These are phyloP conservation scores for Bipolaris gigantea DNA, from an alignment of 2,329 filamentous ascomycete species.

Conservation along the genomic window DNA sequence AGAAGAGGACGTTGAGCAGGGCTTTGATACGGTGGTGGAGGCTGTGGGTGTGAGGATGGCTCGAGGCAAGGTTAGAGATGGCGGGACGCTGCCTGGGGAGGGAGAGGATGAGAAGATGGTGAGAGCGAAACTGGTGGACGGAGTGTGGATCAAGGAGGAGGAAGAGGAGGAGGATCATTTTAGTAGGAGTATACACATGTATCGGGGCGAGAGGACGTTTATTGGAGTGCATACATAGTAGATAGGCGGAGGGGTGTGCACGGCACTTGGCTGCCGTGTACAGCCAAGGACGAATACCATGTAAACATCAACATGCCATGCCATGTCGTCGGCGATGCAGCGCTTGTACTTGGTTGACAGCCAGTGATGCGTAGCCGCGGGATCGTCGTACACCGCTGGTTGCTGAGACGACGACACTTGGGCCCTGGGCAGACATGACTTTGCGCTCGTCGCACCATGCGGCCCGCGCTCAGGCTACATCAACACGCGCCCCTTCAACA, in stretches of 20 bases:
- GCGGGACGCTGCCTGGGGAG: constrained; percentile 45
- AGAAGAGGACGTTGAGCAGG: constrained; percentile 68
- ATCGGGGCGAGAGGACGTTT: constrained; percentile 38
- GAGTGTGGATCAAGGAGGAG: constrained; percentile 46
- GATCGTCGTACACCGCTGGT: constrained; percentile 10
- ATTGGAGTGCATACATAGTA: constrained; percentile 37
- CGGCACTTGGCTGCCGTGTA: background rate
- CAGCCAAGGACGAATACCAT: background rate
- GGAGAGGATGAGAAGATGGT: constrained; percentile 47
- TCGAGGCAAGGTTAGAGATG: constrained; percentile 33
- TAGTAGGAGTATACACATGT: constrained; percentile 37
- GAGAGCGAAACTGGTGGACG: constrained; percentile 42
- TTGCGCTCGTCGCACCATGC: constrained; percentile 31
- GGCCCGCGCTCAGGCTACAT: constrained; percentile 25
- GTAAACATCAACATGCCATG: background rate
- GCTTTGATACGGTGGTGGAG: constrained; percentile 79
- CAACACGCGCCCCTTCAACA: constrained; percentile 25
- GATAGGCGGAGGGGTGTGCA: too few relatives aligned
- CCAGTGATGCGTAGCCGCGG: background rate
- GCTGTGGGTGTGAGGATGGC: constrained; percentile 65
- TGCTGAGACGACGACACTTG: constrained; percentile 12
- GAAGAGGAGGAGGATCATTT: constrained; percentile 42
- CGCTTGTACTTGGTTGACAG: background rate
- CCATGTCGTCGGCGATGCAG: background rate
- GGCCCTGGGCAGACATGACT: constrained; percentile 19